These are phyloP conservation scores for Plasmodium vinckei DNA, from an alignment of 169 alveolate species.

Conservation along the genomic window DNA sequence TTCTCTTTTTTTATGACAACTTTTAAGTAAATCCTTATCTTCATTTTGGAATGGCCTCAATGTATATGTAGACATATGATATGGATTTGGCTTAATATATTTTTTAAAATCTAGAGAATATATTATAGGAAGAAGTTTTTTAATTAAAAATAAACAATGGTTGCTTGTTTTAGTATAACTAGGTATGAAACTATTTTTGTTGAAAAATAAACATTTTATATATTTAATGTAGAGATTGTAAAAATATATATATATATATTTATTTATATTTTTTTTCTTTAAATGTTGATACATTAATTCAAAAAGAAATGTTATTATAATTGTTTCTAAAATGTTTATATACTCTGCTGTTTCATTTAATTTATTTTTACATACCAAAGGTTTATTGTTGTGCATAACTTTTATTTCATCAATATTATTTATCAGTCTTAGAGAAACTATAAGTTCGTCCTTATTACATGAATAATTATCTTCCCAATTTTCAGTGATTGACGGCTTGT, in stretches of 20 bases:
- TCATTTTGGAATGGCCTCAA: conserved; percentile 14
- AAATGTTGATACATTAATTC: conserved; percentile 17
- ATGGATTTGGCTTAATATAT: conserved; percentile 3
- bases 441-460: too few relatives aligned
- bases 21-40: conserved; percentile 16
- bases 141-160: conserved; percentile 17
- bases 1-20: conserved; percentile 46
- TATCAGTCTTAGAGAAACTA: too few relatives aligned
- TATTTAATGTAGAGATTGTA: conserved; percentile 27
- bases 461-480: too few relatives aligned
- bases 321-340: conserved; percentile 14
- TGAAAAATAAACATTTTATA: conserved; percentile 21
- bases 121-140: conserved; percentile 41
- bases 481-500: too few relatives aligned
- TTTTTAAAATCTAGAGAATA: conserved; percentile 27
- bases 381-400: not conserved
- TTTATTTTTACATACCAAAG: not conserved
- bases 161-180: not conserved
- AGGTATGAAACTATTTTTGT: not conserved
- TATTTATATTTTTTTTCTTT: conserved; percentile 11
- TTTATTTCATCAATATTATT: not conserved
- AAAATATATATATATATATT: not conserved
- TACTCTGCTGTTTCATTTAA: not conserved
- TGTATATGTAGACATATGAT: conserved; percentile 37
- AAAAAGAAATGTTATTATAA: conserved; percentile 32